Evolutionary conservation across 139 green algal genomes (phyloP).

Genomic region (Chara braunii): DNA sequence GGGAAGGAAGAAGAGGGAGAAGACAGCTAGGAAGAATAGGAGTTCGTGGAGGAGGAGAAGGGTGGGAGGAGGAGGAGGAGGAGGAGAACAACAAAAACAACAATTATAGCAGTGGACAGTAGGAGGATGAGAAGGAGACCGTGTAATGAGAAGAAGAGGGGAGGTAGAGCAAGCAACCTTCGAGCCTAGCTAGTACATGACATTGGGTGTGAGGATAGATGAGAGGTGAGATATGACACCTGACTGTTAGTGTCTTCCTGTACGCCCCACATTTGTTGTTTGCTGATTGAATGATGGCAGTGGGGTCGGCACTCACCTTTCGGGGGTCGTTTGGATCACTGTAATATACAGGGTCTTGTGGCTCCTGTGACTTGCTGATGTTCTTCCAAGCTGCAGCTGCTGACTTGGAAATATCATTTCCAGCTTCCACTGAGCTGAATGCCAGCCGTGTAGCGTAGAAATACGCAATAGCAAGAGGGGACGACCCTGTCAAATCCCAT

Average conservation of each 20-base stretch:
- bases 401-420: slow-evolving; percentile 5
- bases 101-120: slow-evolving; percentile 6
- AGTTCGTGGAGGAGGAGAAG: neutral
- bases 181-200: no score
- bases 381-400: neutral
- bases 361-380: neutral
- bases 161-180: neutral
- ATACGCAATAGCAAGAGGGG: slow-evolving; percentile 4
- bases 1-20: slow-evolving; percentile 3
- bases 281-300: no score
- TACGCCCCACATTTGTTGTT: neutral
- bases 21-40: slow-evolving; percentile 5
- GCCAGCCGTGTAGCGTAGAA: slow-evolving; percentile 27
- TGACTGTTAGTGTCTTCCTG: neutral
- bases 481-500: slow-evolving; percentile 27
- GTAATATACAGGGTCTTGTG: slow-evolving; percentile 2
- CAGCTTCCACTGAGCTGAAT: slow-evolving; percentile 11
- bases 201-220: neutral
- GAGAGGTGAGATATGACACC: neutral
- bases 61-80: neutral
- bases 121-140: neutral
- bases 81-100: neutral
- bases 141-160: slow-evolving; percentile 12
- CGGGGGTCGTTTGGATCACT: slow-evolving; percentile 16
- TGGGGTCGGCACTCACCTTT: slow-evolving; percentile 10